Evolutionary conservation across 352 stramenopile genomes (phyloP), one percentile per base, ranked within the genome.

Genomic region (Phytophthora foliorum): DNA sequence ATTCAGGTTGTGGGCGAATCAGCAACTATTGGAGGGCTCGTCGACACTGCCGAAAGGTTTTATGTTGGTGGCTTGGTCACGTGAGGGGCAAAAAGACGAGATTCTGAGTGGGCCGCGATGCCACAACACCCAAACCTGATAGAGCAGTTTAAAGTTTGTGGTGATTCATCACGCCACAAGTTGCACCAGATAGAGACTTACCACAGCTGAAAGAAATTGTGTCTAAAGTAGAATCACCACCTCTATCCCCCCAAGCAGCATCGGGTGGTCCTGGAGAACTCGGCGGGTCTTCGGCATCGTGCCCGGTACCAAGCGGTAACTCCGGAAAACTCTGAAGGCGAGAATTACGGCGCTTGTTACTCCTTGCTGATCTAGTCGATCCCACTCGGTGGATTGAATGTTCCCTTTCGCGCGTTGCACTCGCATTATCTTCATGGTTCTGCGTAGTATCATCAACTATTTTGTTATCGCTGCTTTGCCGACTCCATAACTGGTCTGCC

Each of bases 391-490:
- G 21, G 1, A 27, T 9, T 29, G 22, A 49, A 14, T 29, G 14
- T 16, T 24, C 42, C 16, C 19, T 2, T 29, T 49, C 39, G 39
- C 19, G 17, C 9, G 14, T 22, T 46, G 39, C 0, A 0, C 24
- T 24, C 9, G 39, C 17, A 21, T 1, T 9, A 21, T 22, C n/a
- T 19, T 46, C 19, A 13, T 14, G 17, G 17, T 27, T 29, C 5
- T 24, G 19, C 21, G 9, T 49, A 11, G 7, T 14, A 38, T 2
- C 31, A 38, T 29, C 19, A 29, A 10, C 19, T 19, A 49, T 5
- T 49, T 49, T 49, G 22, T 27, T 49, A 2, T 29, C 42, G 21
- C 42, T 49, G 42, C 42, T 49, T 49, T 49, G 42, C 21, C 42
- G 42, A 17, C 14, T 49, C 42, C 42, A 49, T 19, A 49, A 17